phyloP scores from a whole-genome alignment of 208 protist species.

The Phytomonas sp. region DNA sequence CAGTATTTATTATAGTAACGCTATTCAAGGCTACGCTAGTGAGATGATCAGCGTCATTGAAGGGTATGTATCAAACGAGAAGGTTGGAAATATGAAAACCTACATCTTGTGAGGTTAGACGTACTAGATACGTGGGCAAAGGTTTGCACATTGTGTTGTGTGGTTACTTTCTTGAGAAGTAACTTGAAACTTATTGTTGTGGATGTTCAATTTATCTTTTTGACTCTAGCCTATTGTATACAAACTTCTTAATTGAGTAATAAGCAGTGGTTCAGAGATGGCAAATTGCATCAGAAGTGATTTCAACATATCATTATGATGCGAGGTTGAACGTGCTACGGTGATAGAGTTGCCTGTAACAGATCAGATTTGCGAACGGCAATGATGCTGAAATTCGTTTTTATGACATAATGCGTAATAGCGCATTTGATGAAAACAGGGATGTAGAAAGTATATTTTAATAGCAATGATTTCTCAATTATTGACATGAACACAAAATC shows the following conservation, averaged over 20 bases:
- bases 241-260: not conserved
- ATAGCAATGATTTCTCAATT: not conserved
- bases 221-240: not conserved
- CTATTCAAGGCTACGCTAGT: no score
- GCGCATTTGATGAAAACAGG: not conserved
- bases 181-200: not conserved
- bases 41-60: not conserved
- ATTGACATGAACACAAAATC: not conserved
- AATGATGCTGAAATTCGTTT: constrained; percentile 10
- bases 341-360: constrained; percentile 12
- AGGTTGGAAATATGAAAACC: not conserved
- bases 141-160: not conserved
- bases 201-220: not conserved
- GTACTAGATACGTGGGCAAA: not conserved
- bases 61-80: not conserved
- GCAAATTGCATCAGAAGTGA: not conserved
- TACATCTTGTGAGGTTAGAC: not conserved
- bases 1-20: no score
- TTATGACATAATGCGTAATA: not conserved
- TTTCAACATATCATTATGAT: not conserved
- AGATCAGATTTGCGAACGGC: not conserved
- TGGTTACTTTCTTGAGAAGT: not conserved
- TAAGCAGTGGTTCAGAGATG: not conserved
- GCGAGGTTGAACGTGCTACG: not conserved
- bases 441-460: no score